phyloP scores from a whole-genome alignment of 2,329 filamentous ascomycete species.

The Neofusicoccum umdonicola region DNA sequence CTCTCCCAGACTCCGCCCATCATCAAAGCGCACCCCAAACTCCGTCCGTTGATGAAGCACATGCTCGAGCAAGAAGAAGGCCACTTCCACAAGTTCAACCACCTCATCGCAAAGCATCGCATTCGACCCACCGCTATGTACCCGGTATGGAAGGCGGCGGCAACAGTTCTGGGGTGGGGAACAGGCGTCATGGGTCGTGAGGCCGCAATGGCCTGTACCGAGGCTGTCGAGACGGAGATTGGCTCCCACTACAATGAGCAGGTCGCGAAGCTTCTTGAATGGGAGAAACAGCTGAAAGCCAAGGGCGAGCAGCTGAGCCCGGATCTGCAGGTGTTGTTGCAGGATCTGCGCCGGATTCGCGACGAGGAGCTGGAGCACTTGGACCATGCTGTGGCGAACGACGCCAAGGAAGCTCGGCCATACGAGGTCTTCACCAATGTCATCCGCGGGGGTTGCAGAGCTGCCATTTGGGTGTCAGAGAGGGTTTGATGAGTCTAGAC shows the following conservation, averaged over 20 bases:
- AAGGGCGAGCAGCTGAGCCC: conserved; percentile 76
- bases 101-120: conserved; percentile 77
- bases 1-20: conserved; percentile 82
- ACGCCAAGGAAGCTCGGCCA: conserved; percentile 83
- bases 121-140: conserved; percentile 91
- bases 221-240: conserved; percentile 98
- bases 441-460: conserved; percentile 85
- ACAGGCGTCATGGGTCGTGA: conserved; percentile 87
- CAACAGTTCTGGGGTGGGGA: conserved; percentile 80
- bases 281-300: conserved; percentile 72
- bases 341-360: conserved; percentile 75
- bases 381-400: conserved; percentile 90
- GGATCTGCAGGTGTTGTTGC: conserved; percentile 71
- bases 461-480: conserved; percentile 90
- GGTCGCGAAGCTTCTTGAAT: conserved; percentile 76
- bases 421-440: conserved; percentile 85
- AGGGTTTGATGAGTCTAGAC: conserved; percentile 50
- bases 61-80: conserved; percentile 97
- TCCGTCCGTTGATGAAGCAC: conserved; percentile 88
- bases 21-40: conserved; percentile 75
- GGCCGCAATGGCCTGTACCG: conserved; percentile 97
- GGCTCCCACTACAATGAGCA: conserved; percentile 94
- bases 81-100: conserved; percentile 84
- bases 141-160: conserved; percentile 80
- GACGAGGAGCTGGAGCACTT: conserved; percentile 97